Evolutionary conservation across 2,329 filamentous ascomycete species (phyloP).

Genomic region (Beauveria varroae): DNA sequence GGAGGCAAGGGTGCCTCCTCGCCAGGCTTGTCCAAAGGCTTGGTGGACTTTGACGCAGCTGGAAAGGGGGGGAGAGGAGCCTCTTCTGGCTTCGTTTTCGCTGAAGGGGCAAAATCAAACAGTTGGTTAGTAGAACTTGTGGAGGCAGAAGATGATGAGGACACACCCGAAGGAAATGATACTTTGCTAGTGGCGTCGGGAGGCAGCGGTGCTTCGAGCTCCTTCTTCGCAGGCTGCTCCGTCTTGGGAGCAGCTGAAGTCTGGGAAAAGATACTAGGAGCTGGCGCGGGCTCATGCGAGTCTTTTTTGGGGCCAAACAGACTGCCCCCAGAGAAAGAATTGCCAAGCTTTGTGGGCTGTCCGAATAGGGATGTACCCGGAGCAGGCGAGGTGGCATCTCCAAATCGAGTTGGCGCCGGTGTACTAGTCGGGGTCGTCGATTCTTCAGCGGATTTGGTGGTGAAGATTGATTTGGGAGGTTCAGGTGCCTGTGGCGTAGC

Average conservation of each 20-base stretch:
- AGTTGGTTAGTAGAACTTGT: conserved; percentile 24
- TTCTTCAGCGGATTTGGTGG: conserved; percentile 16
- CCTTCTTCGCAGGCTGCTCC: conserved; percentile 27
- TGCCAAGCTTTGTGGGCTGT: conserved; percentile 23
- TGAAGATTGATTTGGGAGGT: conserved; percentile 23
- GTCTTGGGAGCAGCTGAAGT: conserved; percentile 24
- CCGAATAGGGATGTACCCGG: conserved; percentile 27
- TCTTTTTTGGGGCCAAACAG: conserved; percentile 23
- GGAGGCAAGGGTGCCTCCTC: conserved; percentile 13
- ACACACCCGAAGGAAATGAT: conserved; percentile 36
- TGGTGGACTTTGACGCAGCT: background rate
- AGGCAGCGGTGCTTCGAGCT: conserved; percentile 31
- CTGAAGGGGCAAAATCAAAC: conserved; percentile 21
- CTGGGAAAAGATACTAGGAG: conserved; percentile 17
- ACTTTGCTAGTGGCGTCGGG: conserved; percentile 44
- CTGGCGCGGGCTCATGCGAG: conserved; percentile 18
- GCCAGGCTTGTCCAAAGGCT: conserved; percentile 16
- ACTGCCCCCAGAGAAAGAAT: conserved; percentile 14
- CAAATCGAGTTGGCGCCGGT: conserved; percentile 41
- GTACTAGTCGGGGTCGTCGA: conserved; percentile 45
- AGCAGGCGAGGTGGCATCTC: conserved; percentile 29
- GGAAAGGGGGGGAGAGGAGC: conserved; percentile 14
- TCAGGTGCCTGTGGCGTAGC: background rate
- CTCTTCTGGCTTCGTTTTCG: conserved; percentile 13
- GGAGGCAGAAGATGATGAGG: conserved; percentile 37